Evolutionary conservation across 768 basidiomycete genomes (phyloP).

Genomic region (Podaxis sp.): DNA sequence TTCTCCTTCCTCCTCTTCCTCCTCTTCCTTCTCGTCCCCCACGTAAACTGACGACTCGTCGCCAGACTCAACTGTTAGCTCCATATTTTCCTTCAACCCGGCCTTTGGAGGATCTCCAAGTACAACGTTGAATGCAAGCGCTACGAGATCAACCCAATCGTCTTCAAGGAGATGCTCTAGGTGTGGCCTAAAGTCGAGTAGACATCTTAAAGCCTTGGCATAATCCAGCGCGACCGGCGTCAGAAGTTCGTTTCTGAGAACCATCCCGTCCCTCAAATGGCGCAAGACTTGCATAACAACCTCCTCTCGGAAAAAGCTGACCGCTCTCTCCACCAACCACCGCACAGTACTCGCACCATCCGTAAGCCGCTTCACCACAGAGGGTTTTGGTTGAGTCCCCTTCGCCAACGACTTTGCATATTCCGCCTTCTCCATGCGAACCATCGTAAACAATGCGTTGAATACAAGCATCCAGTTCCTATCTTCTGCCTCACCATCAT

Average conservation of each 20-base stretch:
- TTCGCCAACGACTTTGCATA: slow-evolving; percentile 32
- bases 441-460: slow-evolving; percentile 67
- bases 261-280: slow-evolving; percentile 63
- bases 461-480: slow-evolving; percentile 64
- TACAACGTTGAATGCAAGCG: slow-evolving; percentile 75
- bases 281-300: slow-evolving; percentile 55
- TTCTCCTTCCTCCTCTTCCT: slow-evolving; percentile 31
- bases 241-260: slow-evolving; percentile 52
- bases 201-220: slow-evolving; percentile 66
- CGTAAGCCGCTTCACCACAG: slow-evolving; percentile 42
- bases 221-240: slow-evolving; percentile 74
- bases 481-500: slow-evolving; percentile 31
- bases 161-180: slow-evolving; percentile 68
- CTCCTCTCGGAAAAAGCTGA: slow-evolving; percentile 52
- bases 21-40: slow-evolving; percentile 30
- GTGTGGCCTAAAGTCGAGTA: slow-evolving; percentile 72
- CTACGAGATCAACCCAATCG: slow-evolving; percentile 66
- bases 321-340: slow-evolving; percentile 67
- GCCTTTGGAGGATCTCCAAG: slow-evolving; percentile 53
- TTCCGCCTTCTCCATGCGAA: slow-evolving; percentile 58
- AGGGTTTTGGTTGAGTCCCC: slow-evolving; percentile 23
- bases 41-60: slow-evolving; percentile 32
- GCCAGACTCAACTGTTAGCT: slow-evolving; percentile 25
- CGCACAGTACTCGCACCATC: slow-evolving; percentile 69
- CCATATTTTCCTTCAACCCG: slow-evolving; percentile 28